Conservation (phyloP, 2,329 filamentous ascomycete genomes). For the Trematosphaeria pertusa region DNA sequence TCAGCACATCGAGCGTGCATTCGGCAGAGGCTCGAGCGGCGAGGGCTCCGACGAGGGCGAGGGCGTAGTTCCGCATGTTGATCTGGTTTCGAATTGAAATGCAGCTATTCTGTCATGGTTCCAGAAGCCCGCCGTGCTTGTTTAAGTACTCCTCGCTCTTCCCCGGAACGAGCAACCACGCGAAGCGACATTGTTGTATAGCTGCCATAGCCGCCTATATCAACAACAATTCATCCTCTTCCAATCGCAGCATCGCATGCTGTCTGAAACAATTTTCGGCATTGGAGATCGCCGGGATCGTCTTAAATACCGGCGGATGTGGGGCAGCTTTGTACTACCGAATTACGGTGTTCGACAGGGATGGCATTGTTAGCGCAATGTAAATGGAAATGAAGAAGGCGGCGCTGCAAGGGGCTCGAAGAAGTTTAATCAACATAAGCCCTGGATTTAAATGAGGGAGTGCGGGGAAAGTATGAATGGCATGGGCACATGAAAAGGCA, state of each 20-base stretch:
- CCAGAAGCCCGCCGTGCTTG: no score
- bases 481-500: no score
- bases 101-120: no score
- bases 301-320: constrained; percentile 1
- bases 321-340: constrained; percentile 9
- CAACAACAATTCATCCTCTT: not conserved
- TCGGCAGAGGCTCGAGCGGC: constrained; percentile 19
- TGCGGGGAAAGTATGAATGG: constrained; percentile 6
- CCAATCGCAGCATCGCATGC: not conserved
- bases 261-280: constrained; percentile 6
- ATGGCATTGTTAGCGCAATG: not conserved
- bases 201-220: not conserved
- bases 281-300: constrained; percentile 3
- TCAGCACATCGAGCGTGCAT: constrained; percentile 30
- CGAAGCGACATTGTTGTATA: not conserved
- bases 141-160: no score
- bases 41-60: constrained; percentile 12
- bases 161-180: no score
- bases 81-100: not conserved
- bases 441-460: constrained; percentile 1
- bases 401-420: not conserved
- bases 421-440: not conserved
- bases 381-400: not conserved
- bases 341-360: not conserved
- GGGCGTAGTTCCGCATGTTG: constrained; percentile 11